Evolutionary conservation across 108 stramenopile species (phyloP).

Genomic region (Nannochloropsis oceanica): DNA sequence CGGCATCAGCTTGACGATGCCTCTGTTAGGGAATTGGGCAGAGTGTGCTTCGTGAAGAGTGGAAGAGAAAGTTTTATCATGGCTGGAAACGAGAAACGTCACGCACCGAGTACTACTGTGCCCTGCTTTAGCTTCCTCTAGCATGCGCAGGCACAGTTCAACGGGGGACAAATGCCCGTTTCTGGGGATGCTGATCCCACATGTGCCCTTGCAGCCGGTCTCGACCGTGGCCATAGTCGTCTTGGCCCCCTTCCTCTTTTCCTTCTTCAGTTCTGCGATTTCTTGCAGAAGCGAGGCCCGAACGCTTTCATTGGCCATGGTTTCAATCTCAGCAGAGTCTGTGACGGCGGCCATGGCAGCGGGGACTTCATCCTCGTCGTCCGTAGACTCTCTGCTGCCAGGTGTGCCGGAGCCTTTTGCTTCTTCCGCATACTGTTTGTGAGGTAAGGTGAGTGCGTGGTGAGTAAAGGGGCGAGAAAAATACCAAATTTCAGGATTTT

Average conservation of each 20-base stretch:
- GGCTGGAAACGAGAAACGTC: background rate
- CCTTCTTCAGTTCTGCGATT: background rate
- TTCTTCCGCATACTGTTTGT: background rate
- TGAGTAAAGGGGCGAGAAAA: too few relatives aligned
- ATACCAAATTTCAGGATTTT: too few relatives aligned
- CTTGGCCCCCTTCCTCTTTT: background rate
- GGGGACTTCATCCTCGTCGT: background rate
- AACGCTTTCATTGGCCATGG: background rate
- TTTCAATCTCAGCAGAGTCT: background rate
- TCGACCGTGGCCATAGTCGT: background rate
- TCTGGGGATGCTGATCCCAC: background rate
- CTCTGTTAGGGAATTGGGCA: background rate
- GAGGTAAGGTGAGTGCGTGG: background rate
- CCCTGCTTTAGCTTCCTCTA: background rate
- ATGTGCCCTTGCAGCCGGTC: background rate
- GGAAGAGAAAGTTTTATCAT: too few relatives aligned
- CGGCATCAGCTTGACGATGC: background rate
- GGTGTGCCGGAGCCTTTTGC: background rate
- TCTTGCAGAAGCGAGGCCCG: background rate
- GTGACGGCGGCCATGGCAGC: background rate
- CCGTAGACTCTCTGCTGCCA: background rate
- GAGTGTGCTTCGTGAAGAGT: too few relatives aligned
- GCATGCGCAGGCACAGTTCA: background rate
- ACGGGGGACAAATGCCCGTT: background rate
- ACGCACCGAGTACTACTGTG: background rate